phyloP scores from a whole-genome alignment of 1,139 yeast species.

The Pichia norvegensis region DNA sequence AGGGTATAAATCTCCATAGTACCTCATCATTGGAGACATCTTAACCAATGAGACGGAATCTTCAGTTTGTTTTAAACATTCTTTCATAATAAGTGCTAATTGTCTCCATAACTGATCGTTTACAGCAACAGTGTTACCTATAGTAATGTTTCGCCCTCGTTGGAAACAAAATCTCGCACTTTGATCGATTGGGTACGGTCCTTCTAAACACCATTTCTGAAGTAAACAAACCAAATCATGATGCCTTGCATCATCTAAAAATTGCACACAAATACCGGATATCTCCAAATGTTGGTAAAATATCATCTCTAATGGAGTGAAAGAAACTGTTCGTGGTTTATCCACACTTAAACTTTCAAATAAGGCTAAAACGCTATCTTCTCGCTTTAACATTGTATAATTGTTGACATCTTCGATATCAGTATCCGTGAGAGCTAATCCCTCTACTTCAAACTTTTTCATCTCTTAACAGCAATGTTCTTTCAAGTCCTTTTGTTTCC shows the following conservation, averaged over 20 bases:
- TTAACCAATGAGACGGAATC: not conserved
- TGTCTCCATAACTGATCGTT: conserved; percentile 5
- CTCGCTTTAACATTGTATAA: not conserved
- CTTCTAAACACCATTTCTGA: conserved; percentile 13
- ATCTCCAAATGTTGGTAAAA: not conserved
- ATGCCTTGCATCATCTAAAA: not conserved
- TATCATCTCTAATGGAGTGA: not conserved
- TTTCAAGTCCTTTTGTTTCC: too few relatives aligned
- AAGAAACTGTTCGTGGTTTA: not conserved
- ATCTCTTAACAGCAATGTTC: too few relatives aligned
- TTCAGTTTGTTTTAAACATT: conserved; percentile 2
- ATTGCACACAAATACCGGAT: not conserved
- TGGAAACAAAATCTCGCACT: not conserved
- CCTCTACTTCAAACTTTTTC: not conserved
- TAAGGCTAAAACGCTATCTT: not conserved
- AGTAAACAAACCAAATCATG: conserved; percentile 9
- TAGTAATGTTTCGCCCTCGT: conserved; percentile 1
- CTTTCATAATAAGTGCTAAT: conserved; percentile 8
- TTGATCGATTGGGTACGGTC: conserved; percentile 6
- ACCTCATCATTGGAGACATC: conserved; percentile 14
- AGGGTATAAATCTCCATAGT: conserved; percentile 16
- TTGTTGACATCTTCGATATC: not conserved
- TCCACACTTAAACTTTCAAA: not conserved
- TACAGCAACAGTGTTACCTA: conserved; percentile 2
- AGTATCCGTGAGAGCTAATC: not conserved